Percentiles rank a stretch among this genome's conserved stretches.
These are phyloP conservation scores for Microthlaspi erraticum DNA, from an alignment of 345 rosid species.

Conservation along the genomic window DNA sequence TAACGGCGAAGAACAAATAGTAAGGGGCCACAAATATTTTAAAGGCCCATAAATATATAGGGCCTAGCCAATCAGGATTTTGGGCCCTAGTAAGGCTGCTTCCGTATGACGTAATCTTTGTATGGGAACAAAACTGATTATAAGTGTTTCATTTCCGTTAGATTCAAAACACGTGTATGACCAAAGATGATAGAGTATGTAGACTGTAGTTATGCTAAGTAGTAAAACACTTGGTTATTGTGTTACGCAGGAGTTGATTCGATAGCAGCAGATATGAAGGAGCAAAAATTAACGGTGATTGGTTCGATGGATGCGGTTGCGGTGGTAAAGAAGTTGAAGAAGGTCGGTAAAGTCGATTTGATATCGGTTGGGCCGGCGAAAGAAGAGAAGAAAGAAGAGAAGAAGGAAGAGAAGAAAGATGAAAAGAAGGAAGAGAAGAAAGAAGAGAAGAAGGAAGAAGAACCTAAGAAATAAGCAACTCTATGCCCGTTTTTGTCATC, in stretches of 20 bases:
- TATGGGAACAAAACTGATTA: background rate
- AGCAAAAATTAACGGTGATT: conserved; percentile 85
- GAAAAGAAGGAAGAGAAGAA: conserved; percentile 65
- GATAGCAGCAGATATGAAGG: conserved; percentile 85
- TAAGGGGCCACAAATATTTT: background rate
- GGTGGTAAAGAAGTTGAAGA: conserved; percentile 85
- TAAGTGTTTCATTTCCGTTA: background rate
- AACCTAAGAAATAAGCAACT: conserved; percentile 46
- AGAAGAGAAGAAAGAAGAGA: conserved; percentile 85
- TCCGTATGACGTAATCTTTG: no score
- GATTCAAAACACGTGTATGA: background rate
- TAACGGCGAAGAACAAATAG: background rate
- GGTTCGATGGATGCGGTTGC: conserved; percentile 91
- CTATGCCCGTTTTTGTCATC: background rate
- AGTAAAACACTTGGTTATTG: background rate
- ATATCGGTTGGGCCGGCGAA: conserved; percentile 92
- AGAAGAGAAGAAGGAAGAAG: conserved; percentile 46
- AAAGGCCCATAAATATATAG: background rate
- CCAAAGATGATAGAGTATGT: conserved; percentile 9
- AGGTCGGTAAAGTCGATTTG: conserved; percentile 91
- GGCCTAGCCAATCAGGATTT: background rate
- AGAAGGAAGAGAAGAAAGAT: conserved; percentile 66
- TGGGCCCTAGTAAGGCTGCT: no score
- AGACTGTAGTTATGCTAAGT: conserved; percentile 3
- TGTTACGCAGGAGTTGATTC: conserved; percentile 75